Percentiles rank a stretch among this genome's conserved stretches.
These are phyloP conservation scores for Volvox africanus DNA, from an alignment of 139 green algal genomes.

Conservation along the genomic window DNA sequence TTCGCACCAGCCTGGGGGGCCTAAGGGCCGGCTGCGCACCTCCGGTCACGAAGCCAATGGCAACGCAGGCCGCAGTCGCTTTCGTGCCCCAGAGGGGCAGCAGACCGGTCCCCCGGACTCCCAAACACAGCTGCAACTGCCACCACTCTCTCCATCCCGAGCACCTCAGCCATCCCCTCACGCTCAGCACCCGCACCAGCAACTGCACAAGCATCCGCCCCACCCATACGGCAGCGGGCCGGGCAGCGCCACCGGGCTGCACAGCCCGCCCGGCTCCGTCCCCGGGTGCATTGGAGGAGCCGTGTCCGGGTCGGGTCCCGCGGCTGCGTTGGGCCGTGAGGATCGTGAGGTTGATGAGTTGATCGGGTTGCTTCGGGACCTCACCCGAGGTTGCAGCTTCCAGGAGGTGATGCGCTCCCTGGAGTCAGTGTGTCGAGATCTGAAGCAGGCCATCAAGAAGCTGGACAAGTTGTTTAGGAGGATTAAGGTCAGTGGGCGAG, in stretches of 20 bases:
- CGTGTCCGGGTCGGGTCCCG: background rate
- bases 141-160: background rate
- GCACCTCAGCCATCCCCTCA: background rate
- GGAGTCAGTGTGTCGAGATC: constrained; percentile 56
- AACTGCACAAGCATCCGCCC: background rate
- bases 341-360: constrained; percentile 65
- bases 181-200: background rate
- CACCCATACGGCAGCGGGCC: background rate
- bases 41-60: background rate
- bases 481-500: constrained; percentile 25
- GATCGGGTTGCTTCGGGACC: constrained; percentile 49
- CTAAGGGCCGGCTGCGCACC: constrained; percentile 5
- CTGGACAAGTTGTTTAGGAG: constrained; percentile 69
- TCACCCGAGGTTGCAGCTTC: constrained; percentile 64
- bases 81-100: background rate
- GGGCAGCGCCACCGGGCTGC: background rate
- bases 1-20: background rate
- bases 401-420: constrained; percentile 63
- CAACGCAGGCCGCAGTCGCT: background rate
- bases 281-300: background rate
- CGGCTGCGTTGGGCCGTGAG: background rate
- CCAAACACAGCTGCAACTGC: background rate
- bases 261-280: background rate
- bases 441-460: constrained; percentile 71
- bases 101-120: background rate